Conservation (phyloP, 495 filamentous ascomycete species). For the Xylaria acuta region DNA sequence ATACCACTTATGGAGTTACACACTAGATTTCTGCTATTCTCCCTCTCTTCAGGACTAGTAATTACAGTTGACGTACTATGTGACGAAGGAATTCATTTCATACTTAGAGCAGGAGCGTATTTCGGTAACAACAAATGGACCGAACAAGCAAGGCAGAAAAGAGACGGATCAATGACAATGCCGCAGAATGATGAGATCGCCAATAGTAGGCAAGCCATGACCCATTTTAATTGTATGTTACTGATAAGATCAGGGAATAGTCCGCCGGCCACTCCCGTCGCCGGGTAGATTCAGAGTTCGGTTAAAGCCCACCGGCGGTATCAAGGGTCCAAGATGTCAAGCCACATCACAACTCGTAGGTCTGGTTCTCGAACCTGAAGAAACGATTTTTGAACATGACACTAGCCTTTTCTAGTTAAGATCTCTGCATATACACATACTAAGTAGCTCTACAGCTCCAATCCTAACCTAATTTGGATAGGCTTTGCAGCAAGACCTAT, state of each 20-base stretch:
- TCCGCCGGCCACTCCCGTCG: too few species aligned
- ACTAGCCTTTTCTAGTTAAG: too few species aligned
- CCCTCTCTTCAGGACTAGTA: not conserved
- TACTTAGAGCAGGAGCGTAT: not conserved
- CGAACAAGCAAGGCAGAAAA: not conserved
- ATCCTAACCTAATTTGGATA: too few species aligned
- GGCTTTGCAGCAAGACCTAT: too few species aligned
- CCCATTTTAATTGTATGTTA: too few species aligned
- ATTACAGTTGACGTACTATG: not conserved
- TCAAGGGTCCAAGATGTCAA: not conserved
- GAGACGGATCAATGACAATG: not conserved
- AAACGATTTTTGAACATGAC: too few species aligned
- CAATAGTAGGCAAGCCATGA: not conserved
- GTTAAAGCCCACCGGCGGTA: not conserved
- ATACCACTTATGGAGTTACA: constrained; percentile 41
- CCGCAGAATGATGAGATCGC: not conserved
- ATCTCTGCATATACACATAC: too few species aligned
- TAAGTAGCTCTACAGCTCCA: too few species aligned
- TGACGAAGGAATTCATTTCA: not conserved
- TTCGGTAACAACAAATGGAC: not conserved
- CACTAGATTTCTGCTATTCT: not conserved
- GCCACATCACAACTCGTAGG: not conserved
- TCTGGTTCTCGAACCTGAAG: too few species aligned
- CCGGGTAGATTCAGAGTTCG: not conserved
- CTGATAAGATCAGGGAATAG: too few species aligned